phyloP scores from a whole-genome alignment of 83 land plant species.

The Isoetes engelmannii region DNA sequence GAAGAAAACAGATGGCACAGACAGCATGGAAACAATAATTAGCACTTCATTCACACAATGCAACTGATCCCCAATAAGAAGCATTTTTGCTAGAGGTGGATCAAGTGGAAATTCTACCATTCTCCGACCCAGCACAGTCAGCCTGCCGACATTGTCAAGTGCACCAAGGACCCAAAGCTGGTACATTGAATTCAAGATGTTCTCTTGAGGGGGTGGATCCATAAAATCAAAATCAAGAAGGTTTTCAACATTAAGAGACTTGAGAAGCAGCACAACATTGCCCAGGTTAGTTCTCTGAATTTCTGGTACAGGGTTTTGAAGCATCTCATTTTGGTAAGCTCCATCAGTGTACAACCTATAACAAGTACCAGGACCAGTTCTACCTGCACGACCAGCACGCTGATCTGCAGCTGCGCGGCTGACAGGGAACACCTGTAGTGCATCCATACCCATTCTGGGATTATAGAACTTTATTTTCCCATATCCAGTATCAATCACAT shows the following conservation, averaged over 20 bases:
- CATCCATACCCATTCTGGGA: slow-evolving; percentile 87
- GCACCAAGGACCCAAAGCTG: slow-evolving; percentile 83
- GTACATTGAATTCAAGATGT: slow-evolving; percentile 73
- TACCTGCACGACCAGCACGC: slow-evolving; percentile 87
- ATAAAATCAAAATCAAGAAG: slow-evolving; percentile 68
- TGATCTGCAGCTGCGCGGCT: slow-evolving; percentile 83
- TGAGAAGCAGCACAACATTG: slow-evolving; percentile 59
- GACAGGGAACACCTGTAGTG: slow-evolving; percentile 70
- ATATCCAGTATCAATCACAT: slow-evolving; percentile 91
- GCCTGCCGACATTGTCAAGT: slow-evolving; percentile 56
- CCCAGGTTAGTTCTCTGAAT: slow-evolving; percentile 71
- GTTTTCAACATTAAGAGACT: slow-evolving; percentile 61
- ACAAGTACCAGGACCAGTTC: slow-evolving; percentile 95
- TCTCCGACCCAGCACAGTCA: slow-evolving; percentile 54
- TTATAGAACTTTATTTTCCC: slow-evolving; percentile 81
- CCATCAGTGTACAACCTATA: slow-evolving; percentile 76
- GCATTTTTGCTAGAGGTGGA: slow-evolving; percentile 70
- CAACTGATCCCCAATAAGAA: slow-evolving; percentile 56
- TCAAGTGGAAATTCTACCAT: slow-evolving; percentile 76
- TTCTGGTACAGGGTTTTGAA: slow-evolving; percentile 68
- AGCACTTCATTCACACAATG: slow-evolving; percentile 60
- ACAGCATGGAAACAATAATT: slow-evolving; percentile 71
- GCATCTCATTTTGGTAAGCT: slow-evolving; percentile 69
- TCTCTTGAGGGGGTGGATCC: slow-evolving; percentile 80
- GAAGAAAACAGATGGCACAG: slow-evolving; percentile 69